A percentile compares a stretch with the other conserved stretches of the same genome.
Conservation (phyloP, 805 yeast genomes). For the Saccharomycopsis fibuligera region DNA sequence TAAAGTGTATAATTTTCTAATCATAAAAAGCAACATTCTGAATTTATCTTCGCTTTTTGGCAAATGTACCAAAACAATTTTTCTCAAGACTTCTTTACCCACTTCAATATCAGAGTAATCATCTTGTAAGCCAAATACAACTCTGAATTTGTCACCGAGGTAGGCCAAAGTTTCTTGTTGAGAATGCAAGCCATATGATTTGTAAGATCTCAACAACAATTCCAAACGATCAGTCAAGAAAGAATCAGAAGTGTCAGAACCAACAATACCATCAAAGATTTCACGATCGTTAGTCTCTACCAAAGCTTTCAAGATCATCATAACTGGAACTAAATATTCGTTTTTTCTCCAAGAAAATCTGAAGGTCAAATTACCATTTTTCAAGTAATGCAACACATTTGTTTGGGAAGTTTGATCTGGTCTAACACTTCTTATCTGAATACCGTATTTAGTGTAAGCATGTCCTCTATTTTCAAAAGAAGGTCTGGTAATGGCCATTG, state of each 20-base stretch:
- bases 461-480: conserved; percentile 93
- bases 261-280: conserved; percentile 93
- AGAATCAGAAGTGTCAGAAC: conserved; percentile 78
- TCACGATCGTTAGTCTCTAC: conserved; percentile 89
- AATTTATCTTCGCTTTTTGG: conserved; percentile 72
- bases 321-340: conserved; percentile 89
- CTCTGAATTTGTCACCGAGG: conserved; percentile 92
- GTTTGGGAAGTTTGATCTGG: conserved; percentile 98
- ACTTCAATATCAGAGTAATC: conserved; percentile 87
- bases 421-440: conserved; percentile 88
- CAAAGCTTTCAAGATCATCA: conserved; percentile 87
- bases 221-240: conserved; percentile 98
- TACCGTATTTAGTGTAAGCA: conserved; percentile 80
- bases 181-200: conserved; percentile 69
- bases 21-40: conserved; percentile 84
- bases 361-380: conserved; percentile 93
- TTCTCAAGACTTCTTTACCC: conserved; percentile 73
- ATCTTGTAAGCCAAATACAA: conserved; percentile 83
- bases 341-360: conserved; percentile 96
- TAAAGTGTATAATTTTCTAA: conserved; percentile 86
- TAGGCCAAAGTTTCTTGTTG: conserved; percentile 88
- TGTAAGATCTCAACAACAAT: conserved; percentile 81
- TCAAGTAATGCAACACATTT: conserved; percentile 91
- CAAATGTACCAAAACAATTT: conserved; percentile 88
- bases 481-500: conserved; percentile 95